Conservation (phyloP, 2,329 filamentous ascomycete genomes). For the Tetracladium maxilliforme region DNA sequence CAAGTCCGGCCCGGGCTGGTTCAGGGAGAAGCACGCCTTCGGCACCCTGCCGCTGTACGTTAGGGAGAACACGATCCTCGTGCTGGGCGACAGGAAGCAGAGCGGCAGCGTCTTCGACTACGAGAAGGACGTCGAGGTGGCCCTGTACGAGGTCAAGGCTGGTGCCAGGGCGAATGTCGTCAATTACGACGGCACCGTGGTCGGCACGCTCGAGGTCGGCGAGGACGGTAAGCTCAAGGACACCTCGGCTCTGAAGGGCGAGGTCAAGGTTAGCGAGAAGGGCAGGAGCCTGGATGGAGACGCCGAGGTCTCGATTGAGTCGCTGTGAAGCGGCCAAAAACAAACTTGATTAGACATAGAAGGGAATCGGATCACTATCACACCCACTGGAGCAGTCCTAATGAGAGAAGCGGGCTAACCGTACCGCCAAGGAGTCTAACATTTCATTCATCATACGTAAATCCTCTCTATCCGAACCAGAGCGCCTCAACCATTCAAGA, state of each 20-base stretch:
- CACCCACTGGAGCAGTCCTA: too few relatives aligned
- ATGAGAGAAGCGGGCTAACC: too few relatives aligned
- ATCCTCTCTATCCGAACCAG: too few relatives aligned
- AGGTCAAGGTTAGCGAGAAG: conserved; percentile 8
- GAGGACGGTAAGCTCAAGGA: conserved; percentile 23
- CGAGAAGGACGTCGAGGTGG: conserved; percentile 21
- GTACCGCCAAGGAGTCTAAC: too few relatives aligned
- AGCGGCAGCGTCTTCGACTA: conserved; percentile 15
- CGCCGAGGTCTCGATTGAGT: too few relatives aligned
- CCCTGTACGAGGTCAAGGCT: conserved; percentile 24
- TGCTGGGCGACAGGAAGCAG: too few relatives aligned
- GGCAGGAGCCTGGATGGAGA: too few relatives aligned
- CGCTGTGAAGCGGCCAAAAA: too few relatives aligned
- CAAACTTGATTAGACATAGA: too few relatives aligned
- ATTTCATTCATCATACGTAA: too few relatives aligned
- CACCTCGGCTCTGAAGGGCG: conserved; percentile 22
- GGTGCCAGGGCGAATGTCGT: conserved; percentile 26
- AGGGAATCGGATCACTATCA: too few relatives aligned
- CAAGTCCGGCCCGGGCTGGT: conserved; percentile 36
- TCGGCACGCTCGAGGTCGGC: conserved; percentile 24
- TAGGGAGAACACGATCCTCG: conserved; percentile 19
- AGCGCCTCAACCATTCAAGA: too few relatives aligned
- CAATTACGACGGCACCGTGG: conserved; percentile 22
- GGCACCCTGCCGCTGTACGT: conserved; percentile 43
- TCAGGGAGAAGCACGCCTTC: conserved; percentile 42